Base-by-base conservation (phyloP, 768 basidiomycete species). In the Rhizopogon vesiculosus region DNA sequence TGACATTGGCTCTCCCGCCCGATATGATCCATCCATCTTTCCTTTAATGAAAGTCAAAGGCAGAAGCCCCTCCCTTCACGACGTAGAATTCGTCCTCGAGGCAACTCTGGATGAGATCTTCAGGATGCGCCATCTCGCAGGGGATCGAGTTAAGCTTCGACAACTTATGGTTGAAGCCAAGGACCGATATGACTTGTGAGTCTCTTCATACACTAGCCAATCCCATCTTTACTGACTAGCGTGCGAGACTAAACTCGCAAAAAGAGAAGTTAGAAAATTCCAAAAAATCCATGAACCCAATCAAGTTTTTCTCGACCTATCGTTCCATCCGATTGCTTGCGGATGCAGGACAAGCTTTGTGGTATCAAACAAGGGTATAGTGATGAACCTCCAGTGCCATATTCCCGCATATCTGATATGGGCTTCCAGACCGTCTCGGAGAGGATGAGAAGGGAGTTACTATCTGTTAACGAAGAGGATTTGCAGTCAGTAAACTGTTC, bases 101-200 rank as follows among this genome's bases (percentile, higher is more conserved):
- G 55, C 54, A 1, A 61, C 60, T 5, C 18, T 61, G 2, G 55
- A 53, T 3, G 60, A 61, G 44, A 35, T 56, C 31, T 5, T 56
- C 13, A 59, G 16, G 41, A 59, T 59, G 2, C 7, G 1, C 3
- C 10, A 44, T 0, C 52, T 56, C 12, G 44, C 18, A 1, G 16
- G 18, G 13, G 15, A 45, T 15, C 3, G 15, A 13, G 40, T 22
- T 10, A 42, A 53, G 3, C 12, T 3, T 15, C 5, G 35, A 25
- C 7, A 29, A 1, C 7, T 51, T 6, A 2, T 51, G 2, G 1
- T 3, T 10, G 29, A 31, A 16, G 31, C 52, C 3, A 59, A 48
- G 35, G 5, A 3, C 3, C 19, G 16, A 43, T 63, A 57, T 13
- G 48, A 60, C 40, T 19, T 3, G 61, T 54, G 3, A 8, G 60